phyloP scores from a whole-genome alignment of 1,284 basidiomycete species.

The Melampsora abietis-canadensis region DNA sequence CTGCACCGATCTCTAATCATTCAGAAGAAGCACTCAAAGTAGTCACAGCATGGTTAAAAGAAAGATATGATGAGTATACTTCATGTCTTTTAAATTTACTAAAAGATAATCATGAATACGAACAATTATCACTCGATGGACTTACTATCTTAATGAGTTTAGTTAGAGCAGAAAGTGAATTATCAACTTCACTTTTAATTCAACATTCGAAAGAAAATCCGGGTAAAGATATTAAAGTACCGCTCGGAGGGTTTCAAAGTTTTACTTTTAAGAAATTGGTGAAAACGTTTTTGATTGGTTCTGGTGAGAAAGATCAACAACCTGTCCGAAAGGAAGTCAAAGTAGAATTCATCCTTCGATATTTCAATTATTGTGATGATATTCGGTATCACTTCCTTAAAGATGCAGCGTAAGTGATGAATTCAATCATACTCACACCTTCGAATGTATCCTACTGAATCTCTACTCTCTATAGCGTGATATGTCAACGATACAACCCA shows the following conservation, averaged over 20 bases:
- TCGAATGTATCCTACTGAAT: conserved; percentile 50
- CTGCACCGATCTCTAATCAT: conserved; percentile 46
- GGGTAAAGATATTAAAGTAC: conserved; percentile 37
- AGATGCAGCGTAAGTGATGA: conserved; percentile 65
- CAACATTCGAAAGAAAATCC: neutral
- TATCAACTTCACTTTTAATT: neutral
- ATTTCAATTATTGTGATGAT: conserved; percentile 71
- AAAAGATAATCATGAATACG: conserved; percentile 45
- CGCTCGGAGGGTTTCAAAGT: conserved; percentile 62
- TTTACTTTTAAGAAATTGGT: conserved; percentile 68
- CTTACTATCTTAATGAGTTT: conserved; percentile 33
- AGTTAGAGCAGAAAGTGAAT: conserved; percentile 17
- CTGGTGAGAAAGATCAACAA: conserved; percentile 57
- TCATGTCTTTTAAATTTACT: conserved; percentile 45
- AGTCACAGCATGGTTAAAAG: conserved; percentile 49
- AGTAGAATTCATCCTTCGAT: conserved; percentile 65
- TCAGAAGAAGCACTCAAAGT: conserved; percentile 45
- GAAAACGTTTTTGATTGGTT: conserved; percentile 63
- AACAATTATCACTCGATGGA: conserved; percentile 45
- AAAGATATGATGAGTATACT: conserved; percentile 47
- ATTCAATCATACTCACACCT: neutral
- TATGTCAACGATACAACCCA: conserved; percentile 13
- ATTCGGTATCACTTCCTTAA: conserved; percentile 89
- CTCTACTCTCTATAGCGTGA: neutral
- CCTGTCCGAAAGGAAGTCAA: conserved; percentile 61